Evolutionary conservation across 805 yeast species (phyloP).

Genomic region (Hermanozyma aechmeae): DNA sequence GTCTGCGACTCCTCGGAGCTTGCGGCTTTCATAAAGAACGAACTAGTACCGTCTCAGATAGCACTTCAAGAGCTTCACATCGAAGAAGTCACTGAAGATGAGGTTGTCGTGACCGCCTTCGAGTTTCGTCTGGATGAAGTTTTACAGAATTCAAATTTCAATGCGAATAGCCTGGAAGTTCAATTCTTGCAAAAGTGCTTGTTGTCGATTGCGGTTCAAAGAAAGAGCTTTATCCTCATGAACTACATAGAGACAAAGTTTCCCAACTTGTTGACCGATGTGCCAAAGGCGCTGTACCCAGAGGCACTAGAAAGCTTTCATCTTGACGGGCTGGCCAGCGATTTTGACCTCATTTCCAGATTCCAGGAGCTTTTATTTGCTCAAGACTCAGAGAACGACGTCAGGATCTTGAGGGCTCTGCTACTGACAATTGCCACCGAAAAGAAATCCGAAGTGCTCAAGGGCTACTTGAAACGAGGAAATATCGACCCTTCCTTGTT

Average conservation of each 20-base stretch:
- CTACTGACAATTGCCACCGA: constrained; percentile 46
- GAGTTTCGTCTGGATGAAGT: constrained; percentile 53
- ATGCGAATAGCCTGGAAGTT: constrained; percentile 25
- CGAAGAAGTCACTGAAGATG: constrained; percentile 41
- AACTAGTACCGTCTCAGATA: constrained; percentile 22
- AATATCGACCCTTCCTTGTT: constrained; percentile 46
- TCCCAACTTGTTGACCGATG: constrained; percentile 17
- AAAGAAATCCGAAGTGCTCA: constrained; percentile 47
- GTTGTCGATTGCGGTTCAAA: constrained; percentile 47
- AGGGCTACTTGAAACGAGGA: constrained; percentile 52
- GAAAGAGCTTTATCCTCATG: constrained; percentile 51
- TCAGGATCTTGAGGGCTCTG: constrained; percentile 48
- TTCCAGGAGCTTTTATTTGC: constrained; percentile 33
- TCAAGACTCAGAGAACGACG: constrained; percentile 31
- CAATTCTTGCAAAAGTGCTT: constrained; percentile 43
- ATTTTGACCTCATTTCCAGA: constrained; percentile 43
- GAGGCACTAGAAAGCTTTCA: constrained; percentile 43
- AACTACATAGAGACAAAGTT: constrained; percentile 41
- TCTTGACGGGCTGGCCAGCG: constrained; percentile 42
- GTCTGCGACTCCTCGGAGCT: constrained; percentile 15
- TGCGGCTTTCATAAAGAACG: constrained; percentile 15
- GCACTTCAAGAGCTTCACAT: constrained; percentile 29
- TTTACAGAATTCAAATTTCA: constrained; percentile 19
- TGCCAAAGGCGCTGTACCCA: constrained; percentile 4
- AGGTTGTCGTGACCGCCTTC: constrained; percentile 67